Conservation (phyloP, 164 flowering plant genomes). For the Tetracentron sinense region DNA sequence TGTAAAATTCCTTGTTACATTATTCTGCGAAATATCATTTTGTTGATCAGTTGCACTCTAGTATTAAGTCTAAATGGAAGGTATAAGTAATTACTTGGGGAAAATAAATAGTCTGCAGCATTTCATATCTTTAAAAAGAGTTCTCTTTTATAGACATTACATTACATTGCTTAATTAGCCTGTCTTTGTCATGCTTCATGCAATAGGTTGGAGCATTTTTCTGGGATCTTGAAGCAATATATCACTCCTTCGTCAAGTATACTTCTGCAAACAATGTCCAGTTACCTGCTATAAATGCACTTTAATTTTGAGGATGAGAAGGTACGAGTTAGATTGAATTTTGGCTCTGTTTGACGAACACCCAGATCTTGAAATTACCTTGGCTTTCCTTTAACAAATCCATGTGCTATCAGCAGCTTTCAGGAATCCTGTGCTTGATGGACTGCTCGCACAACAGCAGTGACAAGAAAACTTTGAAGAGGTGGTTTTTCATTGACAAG, state of each 20-base stretch:
- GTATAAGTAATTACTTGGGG: too few relatives aligned
- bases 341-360: background rate
- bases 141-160: too few relatives aligned
- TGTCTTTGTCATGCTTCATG: background rate
- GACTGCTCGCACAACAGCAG: slow-evolving; percentile 45
- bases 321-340: background rate
- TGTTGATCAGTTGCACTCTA: too few relatives aligned
- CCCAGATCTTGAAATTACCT: background rate
- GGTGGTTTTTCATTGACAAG: slow-evolving; percentile 74
- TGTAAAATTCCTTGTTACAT: too few relatives aligned
- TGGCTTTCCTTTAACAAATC: background rate
- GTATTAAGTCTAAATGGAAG: too few relatives aligned
- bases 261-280: background rate
- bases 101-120: too few relatives aligned
- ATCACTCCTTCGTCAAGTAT: background rate
- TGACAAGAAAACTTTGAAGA: slow-evolving; percentile 57
- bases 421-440: slow-evolving; percentile 49
- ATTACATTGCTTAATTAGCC: too few relatives aligned
- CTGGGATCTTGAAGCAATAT: background rate
- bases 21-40: too few relatives aligned
- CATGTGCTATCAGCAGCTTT: slow-evolving; percentile 21
- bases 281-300: slow-evolving; percentile 13
- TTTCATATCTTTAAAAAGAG: too few relatives aligned
- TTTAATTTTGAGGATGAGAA: slow-evolving; percentile 11
- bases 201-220: background rate